phyloP scores from a whole-genome alignment of 257 asterid genomes.

The Scutellaria barbata region DNA sequence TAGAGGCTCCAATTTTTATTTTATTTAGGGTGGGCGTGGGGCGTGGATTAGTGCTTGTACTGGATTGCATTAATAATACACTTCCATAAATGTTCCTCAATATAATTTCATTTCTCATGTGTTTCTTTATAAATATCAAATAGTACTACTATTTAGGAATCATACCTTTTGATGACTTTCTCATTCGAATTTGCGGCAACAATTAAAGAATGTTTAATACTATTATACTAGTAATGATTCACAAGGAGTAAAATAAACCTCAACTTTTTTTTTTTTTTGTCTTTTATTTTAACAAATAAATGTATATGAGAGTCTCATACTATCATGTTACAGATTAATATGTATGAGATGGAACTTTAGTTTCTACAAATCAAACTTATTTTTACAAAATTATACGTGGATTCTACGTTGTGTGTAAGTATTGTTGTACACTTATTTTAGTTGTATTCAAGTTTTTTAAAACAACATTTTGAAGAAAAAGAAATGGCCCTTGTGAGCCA shows the following conservation, averaged over 20 bases:
- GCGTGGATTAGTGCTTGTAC: neutral
- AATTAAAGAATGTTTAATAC: neutral
- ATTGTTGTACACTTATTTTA: too few species aligned
- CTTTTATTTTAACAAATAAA: neutral
- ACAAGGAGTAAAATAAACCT: neutral
- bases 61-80: conserved; percentile 1
- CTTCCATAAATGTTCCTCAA: conserved; percentile 1
- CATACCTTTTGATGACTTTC: conserved; percentile 5
- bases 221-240: neutral
- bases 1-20: too few species aligned
- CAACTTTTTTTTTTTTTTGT: conserved; percentile 4
- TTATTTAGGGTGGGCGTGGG: neutral
- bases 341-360: too few species aligned
- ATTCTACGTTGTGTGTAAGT: too few species aligned
- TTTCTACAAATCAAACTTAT: too few species aligned
- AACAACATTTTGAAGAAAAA: neutral
- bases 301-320: too few species aligned
- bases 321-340: too few species aligned
- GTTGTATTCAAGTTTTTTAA: too few species aligned
- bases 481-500: neutral
- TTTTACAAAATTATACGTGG: too few species aligned
- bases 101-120: neutral
- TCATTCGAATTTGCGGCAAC: neutral
- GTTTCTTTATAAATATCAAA: neutral
- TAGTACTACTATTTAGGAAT: neutral